phyloP scores from a whole-genome alignment of 2,329 filamentous ascomycete species.

The Trichoderma sp. region DNA sequence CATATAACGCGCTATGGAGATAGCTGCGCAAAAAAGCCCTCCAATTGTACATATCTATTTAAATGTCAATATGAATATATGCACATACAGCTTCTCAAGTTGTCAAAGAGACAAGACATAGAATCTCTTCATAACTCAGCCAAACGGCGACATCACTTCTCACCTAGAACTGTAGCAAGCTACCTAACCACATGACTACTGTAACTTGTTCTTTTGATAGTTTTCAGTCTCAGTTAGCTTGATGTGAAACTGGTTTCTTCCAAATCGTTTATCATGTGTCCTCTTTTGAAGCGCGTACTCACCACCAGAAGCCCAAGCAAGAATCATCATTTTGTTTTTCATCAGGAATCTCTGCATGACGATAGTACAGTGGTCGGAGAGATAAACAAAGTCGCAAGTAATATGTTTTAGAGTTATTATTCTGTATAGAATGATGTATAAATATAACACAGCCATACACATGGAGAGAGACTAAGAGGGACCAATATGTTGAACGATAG shows the following conservation, averaged over 20 bases:
- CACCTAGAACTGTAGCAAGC: not conserved
- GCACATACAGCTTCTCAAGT: not conserved
- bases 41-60: not conserved
- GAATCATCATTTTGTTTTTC: not conserved
- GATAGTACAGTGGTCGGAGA: not conserved
- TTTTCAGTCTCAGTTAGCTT: not conserved
- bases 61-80: not conserved
- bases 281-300: not conserved
- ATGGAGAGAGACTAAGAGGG: not conserved
- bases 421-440: not conserved
- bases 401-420: not conserved
- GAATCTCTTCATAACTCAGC: not conserved
- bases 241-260: not conserved
- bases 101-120: not conserved
- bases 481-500: not conserved
- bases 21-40: not conserved
- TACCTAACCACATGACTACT: not conserved
- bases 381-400: not conserved
- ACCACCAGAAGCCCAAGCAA: not conserved
- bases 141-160: not conserved
- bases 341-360: not conserved
- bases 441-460: not conserved
- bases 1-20: not conserved
- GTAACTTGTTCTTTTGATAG: not conserved
- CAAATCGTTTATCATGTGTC: not conserved